Conservation (phyloP, 2,329 filamentous ascomycete genomes). For the Scedosporium apiospermum region DNA sequence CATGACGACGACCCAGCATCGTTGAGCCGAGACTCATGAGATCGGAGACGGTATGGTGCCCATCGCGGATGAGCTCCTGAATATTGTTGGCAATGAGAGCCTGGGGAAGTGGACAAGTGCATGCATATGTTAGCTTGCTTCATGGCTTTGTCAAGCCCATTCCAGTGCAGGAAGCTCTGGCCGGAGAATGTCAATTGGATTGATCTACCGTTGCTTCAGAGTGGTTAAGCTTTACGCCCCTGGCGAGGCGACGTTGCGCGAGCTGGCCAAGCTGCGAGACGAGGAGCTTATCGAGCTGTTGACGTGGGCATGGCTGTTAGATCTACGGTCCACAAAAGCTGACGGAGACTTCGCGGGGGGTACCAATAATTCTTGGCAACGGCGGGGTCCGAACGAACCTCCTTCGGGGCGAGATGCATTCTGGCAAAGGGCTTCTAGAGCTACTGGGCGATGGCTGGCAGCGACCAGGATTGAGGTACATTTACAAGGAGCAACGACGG, state of each 20-base stretch:
- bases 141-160: background rate
- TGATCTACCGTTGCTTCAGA: constrained; percentile 66
- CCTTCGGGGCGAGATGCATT: constrained; percentile 40
- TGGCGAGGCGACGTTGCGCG: constrained; percentile 77
- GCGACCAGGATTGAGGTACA: background rate
- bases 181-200: background rate
- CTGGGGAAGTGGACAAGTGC: constrained; percentile 24
- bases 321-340: background rate
- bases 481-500: background rate
- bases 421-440: constrained; percentile 1
- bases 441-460: background rate
- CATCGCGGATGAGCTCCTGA: constrained; percentile 96
- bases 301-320: constrained; percentile 10
- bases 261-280: constrained; percentile 83
- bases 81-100: constrained; percentile 80
- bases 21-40: constrained; percentile 87
- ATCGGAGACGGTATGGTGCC: constrained; percentile 80
- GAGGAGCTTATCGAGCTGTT: constrained; percentile 87
- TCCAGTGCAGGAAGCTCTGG: background rate
- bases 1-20: constrained; percentile 89
- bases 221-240: constrained; percentile 84
- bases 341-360: background rate
- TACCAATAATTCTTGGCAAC: background rate
- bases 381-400: constrained; percentile 24
- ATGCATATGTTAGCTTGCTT: background rate